Conservation (phyloP, 78 protist genomes). For the Guillardia theta region DNA sequence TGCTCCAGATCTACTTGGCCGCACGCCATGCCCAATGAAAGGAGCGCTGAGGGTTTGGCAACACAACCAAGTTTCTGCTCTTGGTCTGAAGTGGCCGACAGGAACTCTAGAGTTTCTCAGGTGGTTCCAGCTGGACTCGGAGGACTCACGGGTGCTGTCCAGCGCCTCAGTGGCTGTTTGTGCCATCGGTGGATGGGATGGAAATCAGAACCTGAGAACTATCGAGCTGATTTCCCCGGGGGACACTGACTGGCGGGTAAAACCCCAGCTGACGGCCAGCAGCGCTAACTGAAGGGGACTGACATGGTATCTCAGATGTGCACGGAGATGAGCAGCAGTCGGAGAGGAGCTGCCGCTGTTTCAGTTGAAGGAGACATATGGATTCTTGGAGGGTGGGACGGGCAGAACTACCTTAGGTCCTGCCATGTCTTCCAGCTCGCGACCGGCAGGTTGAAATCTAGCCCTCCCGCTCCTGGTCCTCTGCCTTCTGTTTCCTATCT, state of each 20-base stretch:
- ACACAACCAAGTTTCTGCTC: too few species aligned
- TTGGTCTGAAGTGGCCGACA: too few species aligned
- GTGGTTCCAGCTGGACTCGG: too few species aligned
- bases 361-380: background rate
- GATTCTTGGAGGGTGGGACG: slow-evolving; percentile 31
- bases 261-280: background rate
- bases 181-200: slow-evolving; percentile 32
- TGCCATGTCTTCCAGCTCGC: background rate
- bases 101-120: too few species aligned
- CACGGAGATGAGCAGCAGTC: background rate
- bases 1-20: too few species aligned
- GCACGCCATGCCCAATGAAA: too few species aligned
- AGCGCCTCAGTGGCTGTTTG: too few species aligned
- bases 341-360: background rate
- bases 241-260: background rate
- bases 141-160: too few species aligned
- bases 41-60: too few species aligned
- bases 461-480: background rate
- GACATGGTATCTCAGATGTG: too few species aligned
- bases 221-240: background rate
- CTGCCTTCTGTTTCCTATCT: background rate
- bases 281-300: too few species aligned
- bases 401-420: background rate
- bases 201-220: background rate
- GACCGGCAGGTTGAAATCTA: background rate